Evolutionary conservation across 192 early-diverging fungal genomes (phyloP).

Genomic region (Coemansia sp.): DNA sequence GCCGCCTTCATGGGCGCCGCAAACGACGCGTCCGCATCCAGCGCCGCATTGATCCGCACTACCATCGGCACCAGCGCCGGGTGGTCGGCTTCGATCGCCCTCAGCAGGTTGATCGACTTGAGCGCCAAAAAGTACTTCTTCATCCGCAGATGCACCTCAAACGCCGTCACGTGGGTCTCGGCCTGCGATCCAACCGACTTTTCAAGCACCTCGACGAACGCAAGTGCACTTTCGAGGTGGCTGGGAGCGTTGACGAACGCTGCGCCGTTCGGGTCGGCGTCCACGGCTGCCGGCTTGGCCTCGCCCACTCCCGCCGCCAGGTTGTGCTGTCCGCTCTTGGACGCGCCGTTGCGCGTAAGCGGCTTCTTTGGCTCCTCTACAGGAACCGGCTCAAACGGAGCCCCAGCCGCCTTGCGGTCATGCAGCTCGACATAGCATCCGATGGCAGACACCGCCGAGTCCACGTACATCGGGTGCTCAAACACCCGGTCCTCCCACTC

Average conservation of each 20-base stretch:
- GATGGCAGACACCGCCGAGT: conserved; percentile 75
- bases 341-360: conserved; percentile 56
- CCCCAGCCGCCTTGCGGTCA: conserved; percentile 49
- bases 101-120: conserved; percentile 47
- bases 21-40: conserved; percentile 45
- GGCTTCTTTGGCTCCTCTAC: conserved; percentile 24
- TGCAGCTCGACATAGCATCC: conserved; percentile 57
- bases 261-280: conserved; percentile 41
- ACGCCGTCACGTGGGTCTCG: conserved; percentile 34
- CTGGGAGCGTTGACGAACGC: conserved; percentile 59
- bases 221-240: conserved; percentile 73
- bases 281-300: conserved; percentile 55
- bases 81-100: conserved; percentile 30
- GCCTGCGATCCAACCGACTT: conserved; percentile 19
- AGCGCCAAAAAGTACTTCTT: conserved; percentile 54
- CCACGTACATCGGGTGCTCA: conserved; percentile 68
- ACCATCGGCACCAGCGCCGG: conserved; percentile 36
- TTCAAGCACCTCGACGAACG: conserved; percentile 73
- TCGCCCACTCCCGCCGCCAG: conserved; percentile 50
- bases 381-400: conserved; percentile 36
- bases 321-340: conserved; percentile 58
- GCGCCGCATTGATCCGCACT: conserved; percentile 26
- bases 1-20: conserved; percentile 51
- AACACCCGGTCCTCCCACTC: conserved; percentile 77
- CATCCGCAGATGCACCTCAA: conserved; percentile 55